Evolutionary conservation across 305 asterid species (phyloP), one percentile per base, ranked within the genome.

Genomic region (Lippia alba): DNA sequence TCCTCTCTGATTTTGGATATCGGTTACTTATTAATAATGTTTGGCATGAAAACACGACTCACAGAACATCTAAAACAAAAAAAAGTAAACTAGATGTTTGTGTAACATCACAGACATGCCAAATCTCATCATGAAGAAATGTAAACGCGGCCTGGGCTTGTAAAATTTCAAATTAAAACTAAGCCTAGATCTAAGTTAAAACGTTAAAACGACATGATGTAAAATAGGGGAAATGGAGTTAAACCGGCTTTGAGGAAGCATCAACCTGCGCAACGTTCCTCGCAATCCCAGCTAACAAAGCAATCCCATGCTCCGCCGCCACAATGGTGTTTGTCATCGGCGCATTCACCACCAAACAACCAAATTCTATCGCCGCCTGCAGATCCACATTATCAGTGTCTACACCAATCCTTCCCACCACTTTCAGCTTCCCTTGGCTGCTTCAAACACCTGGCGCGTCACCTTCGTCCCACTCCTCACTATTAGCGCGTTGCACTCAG

Each of bases 401-500:
- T 6, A 93, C 98, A 4, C 98, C 98, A 5, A 97, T 97, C 57
- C 98, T 83, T 3, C 98, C 98, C 0, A 91, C 98, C 12, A 93
- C 97, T 86, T 85, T 93, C 57, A 93, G 81, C 46, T 81, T 81
- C 65, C 98, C 72, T 83, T 79, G 14, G 94, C 90, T 24, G 97
- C 91, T 79, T 91, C 97, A 46, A 93, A 93, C 64, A 93, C 96
- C 83, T 83, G 83, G 24, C 98, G 93, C 48, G 96, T 93, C 50
- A 93, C 98, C 86, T 93, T 93, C 6, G 97, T 93, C 70, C 98
- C 98, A 70, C 98, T 93, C 80, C 98, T 74, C 20, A 93, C 98
- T 56, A 93, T 91, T 44, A 93, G 83, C 40, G 98, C 97, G 36
- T 93, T 97, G 45, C 86, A 86, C 32, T 76, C 67, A 3, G 85